Base-by-base conservation (phyloP, 495 filamentous ascomycete genomes). In the Sabuloglossum arenarium region DNA sequence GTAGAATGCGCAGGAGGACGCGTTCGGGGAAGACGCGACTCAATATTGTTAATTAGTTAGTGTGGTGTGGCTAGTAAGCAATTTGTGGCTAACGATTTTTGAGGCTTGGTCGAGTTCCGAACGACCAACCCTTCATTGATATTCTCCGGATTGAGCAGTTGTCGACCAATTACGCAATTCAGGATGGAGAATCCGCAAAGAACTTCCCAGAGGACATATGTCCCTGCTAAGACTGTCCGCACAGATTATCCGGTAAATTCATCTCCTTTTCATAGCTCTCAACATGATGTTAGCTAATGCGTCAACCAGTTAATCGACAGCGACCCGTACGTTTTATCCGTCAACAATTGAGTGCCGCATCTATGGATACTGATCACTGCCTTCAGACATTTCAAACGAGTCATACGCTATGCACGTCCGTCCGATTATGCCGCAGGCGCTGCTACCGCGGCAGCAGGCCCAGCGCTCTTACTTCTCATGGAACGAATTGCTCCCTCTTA, bases 261-360 rank as follows among this genome's bases (percentile, higher is more conserved):
- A 37, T 11, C 30, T 28, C 50, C 46, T 27, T 56, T 11, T 12
- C 56, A 4, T 39, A 56, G 27, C 10, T 4, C 57, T 52, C 42
- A 19, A 21, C 1, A 34, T 14, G 6, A 56, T 37, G 59, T 58
- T 62, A 55, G 42, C 47, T 60, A 65, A 62, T 65, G 58, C 58
- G 30, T 10, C 39, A 60, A 59, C 63, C 64, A 97, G 90, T 82
- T 95, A 71, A 97, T 97, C 68, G 90, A 97, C 73, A 88, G 80
- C 72, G 90, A 97, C 71, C 90, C 90, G 90, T 97, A 86, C 67
- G 83, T 69, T 51, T 47, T 30, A 10, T 57, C 61, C 61, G 59
- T 58, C 58, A 54, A 57, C 64, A 68, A 37, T 69, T n/a, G 58
- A 59, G 54, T 60, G 53, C 28, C 56, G 61, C 21, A 63, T 19